Percentiles rank a stretch among this genome's conserved stretches.
These are phyloP conservation scores for Arbutus unedo DNA, from an alignment of 148 eudicot genomes.

Conservation along the genomic window DNA sequence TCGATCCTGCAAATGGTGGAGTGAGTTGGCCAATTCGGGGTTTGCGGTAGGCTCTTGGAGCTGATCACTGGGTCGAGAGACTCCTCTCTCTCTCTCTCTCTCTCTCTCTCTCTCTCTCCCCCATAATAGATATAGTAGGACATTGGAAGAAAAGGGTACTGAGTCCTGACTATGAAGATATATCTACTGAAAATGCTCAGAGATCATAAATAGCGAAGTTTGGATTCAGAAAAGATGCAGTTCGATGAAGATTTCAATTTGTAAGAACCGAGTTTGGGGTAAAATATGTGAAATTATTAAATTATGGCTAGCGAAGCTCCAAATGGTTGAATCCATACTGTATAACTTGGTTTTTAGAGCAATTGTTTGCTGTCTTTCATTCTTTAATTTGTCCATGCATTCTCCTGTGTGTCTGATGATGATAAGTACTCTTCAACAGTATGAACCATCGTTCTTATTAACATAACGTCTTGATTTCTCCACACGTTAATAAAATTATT, in stretches of 20 bases:
- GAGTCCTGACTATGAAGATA: background rate
- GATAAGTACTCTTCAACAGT: too few species aligned
- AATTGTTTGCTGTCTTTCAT: background rate
- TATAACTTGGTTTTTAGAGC: background rate
- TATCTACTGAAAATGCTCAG: background rate
- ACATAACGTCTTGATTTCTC: too few species aligned
- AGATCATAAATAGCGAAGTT: background rate
- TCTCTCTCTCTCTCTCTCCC: background rate
- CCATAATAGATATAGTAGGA: background rate
- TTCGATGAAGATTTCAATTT: background rate
- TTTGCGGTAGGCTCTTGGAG: slow-evolving; percentile 10
- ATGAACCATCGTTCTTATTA: too few species aligned
- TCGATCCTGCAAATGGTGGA: slow-evolving; percentile 33
- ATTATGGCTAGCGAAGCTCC: background rate
- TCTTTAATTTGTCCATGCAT: background rate
- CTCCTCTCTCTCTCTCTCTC: background rate
- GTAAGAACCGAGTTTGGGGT: background rate
- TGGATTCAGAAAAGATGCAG: background rate
- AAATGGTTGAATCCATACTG: background rate
- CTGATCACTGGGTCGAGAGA: background rate
- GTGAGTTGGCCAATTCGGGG: slow-evolving; percentile 29
- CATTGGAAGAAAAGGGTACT: too few species aligned
- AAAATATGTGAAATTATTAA: background rate
- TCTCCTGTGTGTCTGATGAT: background rate
- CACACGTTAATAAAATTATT: too few species aligned